Conservation (phyloP, 2,329 filamentous ascomycete species). For the Aureobasidium sp. region DNA sequence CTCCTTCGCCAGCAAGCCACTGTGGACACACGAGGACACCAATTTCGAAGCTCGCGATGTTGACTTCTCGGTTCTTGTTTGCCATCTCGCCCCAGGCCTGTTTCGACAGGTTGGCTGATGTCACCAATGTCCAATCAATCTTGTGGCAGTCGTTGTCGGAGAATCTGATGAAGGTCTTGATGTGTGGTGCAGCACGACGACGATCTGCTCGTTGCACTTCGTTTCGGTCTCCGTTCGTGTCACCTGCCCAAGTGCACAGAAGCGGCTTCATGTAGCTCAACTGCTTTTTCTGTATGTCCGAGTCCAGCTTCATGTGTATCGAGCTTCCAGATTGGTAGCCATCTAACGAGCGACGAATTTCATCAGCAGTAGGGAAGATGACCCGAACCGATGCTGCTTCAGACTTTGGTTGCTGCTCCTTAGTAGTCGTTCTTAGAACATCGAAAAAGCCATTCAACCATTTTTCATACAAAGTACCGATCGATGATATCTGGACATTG, state of each 20-base stretch:
- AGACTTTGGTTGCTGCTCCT: neutral
- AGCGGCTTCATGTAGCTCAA: constrained; percentile 61
- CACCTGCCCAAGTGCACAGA: constrained; percentile 68
- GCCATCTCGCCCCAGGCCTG: constrained; percentile 74
- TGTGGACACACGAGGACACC: constrained; percentile 77
- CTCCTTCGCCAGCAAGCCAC: constrained; percentile 29
- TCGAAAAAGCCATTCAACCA: constrained; percentile 61
- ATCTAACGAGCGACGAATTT: constrained; percentile 67
- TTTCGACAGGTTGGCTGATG: constrained; percentile 84
- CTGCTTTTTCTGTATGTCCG: constrained; percentile 62
- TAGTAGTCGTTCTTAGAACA: constrained; percentile 20
- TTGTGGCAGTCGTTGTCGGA: constrained; percentile 23
- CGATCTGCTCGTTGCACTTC: constrained; percentile 46
- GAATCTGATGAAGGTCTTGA: constrained; percentile 80
- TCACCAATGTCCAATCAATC: constrained; percentile 79
- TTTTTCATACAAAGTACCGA: constrained; percentile 65
- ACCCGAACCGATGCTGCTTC: constrained; percentile 53
- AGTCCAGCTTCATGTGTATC: constrained; percentile 73
- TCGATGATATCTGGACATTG: constrained; percentile 65
- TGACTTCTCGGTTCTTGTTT: constrained; percentile 51
- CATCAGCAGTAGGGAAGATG: constrained; percentile 71
- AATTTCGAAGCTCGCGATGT: constrained; percentile 74
- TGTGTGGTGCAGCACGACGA: constrained; percentile 68
- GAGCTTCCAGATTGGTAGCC: constrained; percentile 71
- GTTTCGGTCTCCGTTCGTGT: constrained; percentile 24